phyloP scores from a whole-genome alignment of 441 rosid genomes.

The Populus tomentosa region DNA sequence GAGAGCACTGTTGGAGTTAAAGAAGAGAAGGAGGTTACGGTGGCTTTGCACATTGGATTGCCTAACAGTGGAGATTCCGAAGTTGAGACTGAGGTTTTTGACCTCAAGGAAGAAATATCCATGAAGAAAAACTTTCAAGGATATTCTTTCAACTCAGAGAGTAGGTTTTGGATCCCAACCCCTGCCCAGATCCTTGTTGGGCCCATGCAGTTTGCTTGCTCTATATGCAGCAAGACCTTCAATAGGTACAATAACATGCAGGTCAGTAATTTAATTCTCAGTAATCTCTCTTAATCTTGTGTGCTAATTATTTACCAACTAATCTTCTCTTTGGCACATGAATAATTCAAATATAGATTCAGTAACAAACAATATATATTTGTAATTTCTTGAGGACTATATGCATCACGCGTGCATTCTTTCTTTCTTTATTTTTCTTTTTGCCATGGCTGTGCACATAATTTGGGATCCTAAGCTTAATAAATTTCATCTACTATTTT shows the following conservation, averaged over 20 bases:
- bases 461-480: not conserved
- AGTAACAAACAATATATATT: not conserved
- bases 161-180: constrained; percentile 92
- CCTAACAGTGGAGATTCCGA: constrained; percentile 34
- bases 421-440: too few species aligned
- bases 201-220: constrained; percentile 87
- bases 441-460: not conserved
- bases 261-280: constrained; percentile 36
- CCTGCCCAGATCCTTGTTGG: constrained; percentile 88
- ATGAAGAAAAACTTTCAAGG: constrained; percentile 34
- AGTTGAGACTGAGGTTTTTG: constrained; percentile 27
- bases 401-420: not conserved
- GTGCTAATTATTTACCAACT: too few species aligned
- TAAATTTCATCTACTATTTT: too few species aligned
- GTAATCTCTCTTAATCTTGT: not conserved
- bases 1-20: constrained; percentile 13
- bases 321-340: not conserved
- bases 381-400: not conserved
- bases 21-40: constrained; percentile 45
- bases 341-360: not conserved
- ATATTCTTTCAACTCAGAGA: constrained; percentile 37
- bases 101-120: constrained; percentile 8
- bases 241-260: constrained; percentile 98
- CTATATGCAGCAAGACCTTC: constrained; percentile 84
- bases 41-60: constrained; percentile 83